Conservation (phyloP, 176 grass and related monocot species). For the Aegilops speltoides region DNA sequence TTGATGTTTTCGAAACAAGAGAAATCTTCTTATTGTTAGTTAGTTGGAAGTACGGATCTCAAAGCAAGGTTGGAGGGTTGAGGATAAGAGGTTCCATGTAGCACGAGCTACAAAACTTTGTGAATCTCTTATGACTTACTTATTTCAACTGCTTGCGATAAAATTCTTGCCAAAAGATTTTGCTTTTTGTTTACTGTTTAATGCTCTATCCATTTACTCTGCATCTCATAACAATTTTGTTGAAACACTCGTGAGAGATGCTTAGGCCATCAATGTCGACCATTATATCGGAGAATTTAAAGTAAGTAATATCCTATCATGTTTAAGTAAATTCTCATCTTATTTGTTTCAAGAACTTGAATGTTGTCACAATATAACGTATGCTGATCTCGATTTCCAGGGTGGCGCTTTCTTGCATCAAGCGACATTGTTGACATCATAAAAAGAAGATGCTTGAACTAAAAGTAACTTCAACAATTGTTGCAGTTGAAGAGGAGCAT, state of each 20-base stretch:
- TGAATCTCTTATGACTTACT: not conserved
- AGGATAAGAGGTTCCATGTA: no score
- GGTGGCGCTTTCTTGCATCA: conserved; percentile 63
- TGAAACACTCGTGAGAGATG: conserved; percentile 87
- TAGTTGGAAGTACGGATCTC: no score
- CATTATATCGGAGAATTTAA: conserved; percentile 90
- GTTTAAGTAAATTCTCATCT: conserved; percentile 19
- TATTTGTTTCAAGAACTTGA: not conserved
- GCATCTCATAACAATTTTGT: conserved; percentile 87
- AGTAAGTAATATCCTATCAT: conserved; percentile 90
- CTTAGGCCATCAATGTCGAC: conserved; percentile 83
- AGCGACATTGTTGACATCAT: conserved; percentile 81
- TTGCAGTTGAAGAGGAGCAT: conserved; percentile 78
- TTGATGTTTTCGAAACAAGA: no score
- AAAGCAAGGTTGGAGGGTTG: no score
- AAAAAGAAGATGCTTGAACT: conserved; percentile 92
- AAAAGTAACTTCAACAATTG: conserved; percentile 77
- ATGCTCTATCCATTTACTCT: conserved; percentile 5
- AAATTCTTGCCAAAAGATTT: not conserved
- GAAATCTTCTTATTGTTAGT: no score
- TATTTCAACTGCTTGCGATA: not conserved
- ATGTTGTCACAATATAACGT: not conserved
- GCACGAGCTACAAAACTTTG: no score
- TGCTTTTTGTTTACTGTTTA: not conserved
- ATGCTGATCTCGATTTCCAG: conserved; percentile 38